Conservation (phyloP, 2,329 filamentous ascomycete species). For the Byssochlamys sp. region DNA sequence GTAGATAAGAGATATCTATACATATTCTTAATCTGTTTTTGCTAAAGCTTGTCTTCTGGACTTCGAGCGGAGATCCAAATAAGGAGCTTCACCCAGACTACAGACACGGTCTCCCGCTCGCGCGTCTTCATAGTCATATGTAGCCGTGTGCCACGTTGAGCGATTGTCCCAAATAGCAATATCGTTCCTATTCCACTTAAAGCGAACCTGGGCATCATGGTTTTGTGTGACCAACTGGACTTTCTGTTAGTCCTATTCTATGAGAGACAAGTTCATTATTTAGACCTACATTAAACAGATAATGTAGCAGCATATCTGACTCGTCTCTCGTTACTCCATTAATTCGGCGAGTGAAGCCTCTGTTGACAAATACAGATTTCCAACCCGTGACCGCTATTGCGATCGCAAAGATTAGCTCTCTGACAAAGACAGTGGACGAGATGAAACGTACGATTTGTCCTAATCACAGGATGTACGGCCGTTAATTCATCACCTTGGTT, state of each 20-base stretch:
- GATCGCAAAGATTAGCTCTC: neutral
- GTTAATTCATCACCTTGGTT: neutral
- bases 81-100: constrained; percentile 44
- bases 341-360: neutral
- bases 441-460: neutral
- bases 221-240: neutral
- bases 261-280: too few species aligned
- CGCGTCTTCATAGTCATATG: constrained; percentile 24
- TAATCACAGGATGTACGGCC: neutral
- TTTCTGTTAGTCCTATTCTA: neutral
- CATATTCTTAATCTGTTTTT: neutral
- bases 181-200: neutral
- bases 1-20: too few species aligned
- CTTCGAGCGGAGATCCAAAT: constrained; percentile 35
- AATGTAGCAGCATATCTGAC: neutral
- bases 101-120: constrained; percentile 42
- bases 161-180: neutral
- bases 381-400: neutral
- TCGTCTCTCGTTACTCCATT: neutral
- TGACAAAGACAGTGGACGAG: neutral
- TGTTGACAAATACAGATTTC: neutral
- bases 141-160: constrained; percentile 37
- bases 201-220: neutral
- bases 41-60: constrained; percentile 30
- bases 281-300: neutral